Evolutionary conservation across 345 rosid genomes (phyloP).

Genomic region (Eutrema yunnanense): DNA sequence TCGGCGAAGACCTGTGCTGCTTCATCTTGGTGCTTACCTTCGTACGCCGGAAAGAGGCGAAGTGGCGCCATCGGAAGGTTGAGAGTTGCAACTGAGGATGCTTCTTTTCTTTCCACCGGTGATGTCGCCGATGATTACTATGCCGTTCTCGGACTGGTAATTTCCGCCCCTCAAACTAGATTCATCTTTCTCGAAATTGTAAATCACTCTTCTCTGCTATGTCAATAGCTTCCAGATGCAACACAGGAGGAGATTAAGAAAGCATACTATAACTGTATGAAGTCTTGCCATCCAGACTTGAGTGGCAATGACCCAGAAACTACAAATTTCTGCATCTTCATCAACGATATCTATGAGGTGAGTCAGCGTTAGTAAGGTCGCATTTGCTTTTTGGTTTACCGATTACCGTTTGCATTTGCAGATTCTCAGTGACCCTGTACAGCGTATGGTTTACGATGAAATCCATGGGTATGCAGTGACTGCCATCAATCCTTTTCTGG

Average conservation of each 20-base stretch:
- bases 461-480: constrained; percentile 88
- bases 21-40: constrained; percentile 27
- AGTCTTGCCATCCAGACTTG: constrained; percentile 92
- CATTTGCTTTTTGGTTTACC: neutral
- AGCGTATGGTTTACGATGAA: constrained; percentile 95
- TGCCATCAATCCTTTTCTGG: constrained; percentile 78
- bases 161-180: neutral
- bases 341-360: constrained; percentile 85
- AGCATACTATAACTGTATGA: constrained; percentile 97
- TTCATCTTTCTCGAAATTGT: too few relatives aligned
- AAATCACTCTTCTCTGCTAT: neutral
- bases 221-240: constrained; percentile 71
- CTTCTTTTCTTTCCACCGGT: constrained; percentile 37
- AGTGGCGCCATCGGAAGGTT: constrained; percentile 23
- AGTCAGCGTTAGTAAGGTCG: neutral
- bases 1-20: constrained; percentile 20
- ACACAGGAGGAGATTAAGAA: constrained; percentile 80
- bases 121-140: constrained; percentile 77
- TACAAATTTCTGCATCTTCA: constrained; percentile 92
- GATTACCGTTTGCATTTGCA: constrained; percentile 29
- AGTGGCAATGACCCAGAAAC: constrained; percentile 78
- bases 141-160: constrained; percentile 84
- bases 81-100: constrained; percentile 49
- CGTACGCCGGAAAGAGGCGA: constrained; percentile 33
- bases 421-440: constrained; percentile 95